A percentile compares a stretch with the other conserved stretches of the same genome.
phyloP scores from a whole-genome alignment of 1,284 basidiomycete genomes.

The Austroboletus sp. region DNA sequence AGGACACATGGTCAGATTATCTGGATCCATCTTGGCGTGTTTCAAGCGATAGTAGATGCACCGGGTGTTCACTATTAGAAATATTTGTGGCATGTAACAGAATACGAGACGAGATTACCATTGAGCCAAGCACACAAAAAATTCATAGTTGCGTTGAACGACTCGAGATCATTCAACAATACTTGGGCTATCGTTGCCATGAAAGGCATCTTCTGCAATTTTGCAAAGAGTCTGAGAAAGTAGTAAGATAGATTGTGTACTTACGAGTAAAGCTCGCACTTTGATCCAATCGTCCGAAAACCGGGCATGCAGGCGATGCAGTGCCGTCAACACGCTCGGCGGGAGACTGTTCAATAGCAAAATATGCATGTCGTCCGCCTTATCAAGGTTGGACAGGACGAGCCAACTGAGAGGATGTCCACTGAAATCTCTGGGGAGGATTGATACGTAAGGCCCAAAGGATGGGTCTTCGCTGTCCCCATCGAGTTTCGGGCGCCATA shows the following conservation, averaged over 20 bases:
- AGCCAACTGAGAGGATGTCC: conserved; percentile 73
- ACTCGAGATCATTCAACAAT: conserved; percentile 13
- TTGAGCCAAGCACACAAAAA: conserved; percentile 86
- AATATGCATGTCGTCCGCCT: conserved; percentile 13
- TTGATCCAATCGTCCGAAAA: conserved; percentile 58
- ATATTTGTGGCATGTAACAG: conserved; percentile 8
- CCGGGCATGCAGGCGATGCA: conserved; percentile 44
- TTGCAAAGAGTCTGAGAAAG: conserved; percentile 3
- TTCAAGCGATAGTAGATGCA: conserved; percentile 74
- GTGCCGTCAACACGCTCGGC: conserved; percentile 40
- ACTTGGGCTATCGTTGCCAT: neutral
- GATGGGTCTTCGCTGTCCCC: conserved; percentile 45
- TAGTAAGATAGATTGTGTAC: neutral
- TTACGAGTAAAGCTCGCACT: conserved; percentile 46
- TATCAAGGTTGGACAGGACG: conserved; percentile 27
- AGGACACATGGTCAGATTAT: conserved; percentile 80
- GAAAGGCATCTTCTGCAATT: conserved; percentile 10
- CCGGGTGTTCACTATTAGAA: conserved; percentile 76
- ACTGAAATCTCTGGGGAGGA: conserved; percentile 62
- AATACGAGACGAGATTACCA: conserved; percentile 40
- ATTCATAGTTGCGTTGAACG: conserved; percentile 7
- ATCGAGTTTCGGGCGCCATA: conserved; percentile 41
- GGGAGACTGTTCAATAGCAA: conserved; percentile 45
- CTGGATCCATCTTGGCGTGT: conserved; percentile 44
- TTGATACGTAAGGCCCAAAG: conserved; percentile 74